phyloP scores from a whole-genome alignment of 352 stramenopile species.

The Phytophthora colocasiae region DNA sequence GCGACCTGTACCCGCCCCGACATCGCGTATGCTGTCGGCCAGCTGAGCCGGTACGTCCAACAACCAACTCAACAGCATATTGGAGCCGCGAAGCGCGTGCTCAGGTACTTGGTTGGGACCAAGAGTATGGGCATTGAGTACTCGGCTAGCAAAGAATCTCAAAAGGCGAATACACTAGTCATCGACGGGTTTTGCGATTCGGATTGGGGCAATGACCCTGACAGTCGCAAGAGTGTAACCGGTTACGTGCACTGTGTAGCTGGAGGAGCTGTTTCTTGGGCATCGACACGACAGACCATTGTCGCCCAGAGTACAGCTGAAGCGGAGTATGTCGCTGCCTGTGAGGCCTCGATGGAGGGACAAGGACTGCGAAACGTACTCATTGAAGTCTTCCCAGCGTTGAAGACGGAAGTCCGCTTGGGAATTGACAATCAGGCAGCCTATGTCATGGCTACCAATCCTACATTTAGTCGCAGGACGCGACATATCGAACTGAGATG shows the following conservation, averaged over 20 bases:
- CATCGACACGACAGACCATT: slow-evolving; percentile 20
- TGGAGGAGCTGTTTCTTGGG: slow-evolving; percentile 2
- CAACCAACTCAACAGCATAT: slow-evolving; percentile 16
- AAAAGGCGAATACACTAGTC: background rate
- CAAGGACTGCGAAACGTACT: slow-evolving; percentile 9
- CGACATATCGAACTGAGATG: slow-evolving; percentile 19
- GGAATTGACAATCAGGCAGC: slow-evolving; percentile 33
- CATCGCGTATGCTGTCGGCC: slow-evolving; percentile 28
- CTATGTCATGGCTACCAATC: slow-evolving; percentile 21
- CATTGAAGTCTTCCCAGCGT: slow-evolving; percentile 12
- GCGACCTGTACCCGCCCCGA: slow-evolving; percentile 32
- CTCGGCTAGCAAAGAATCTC: slow-evolving; percentile 5
- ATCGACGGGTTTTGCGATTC: slow-evolving; percentile 18
- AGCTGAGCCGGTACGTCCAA: slow-evolving; percentile 36
- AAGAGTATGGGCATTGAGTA: background rate
- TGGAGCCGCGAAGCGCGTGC: slow-evolving; percentile 2
- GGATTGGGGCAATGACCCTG: slow-evolving; percentile 18
- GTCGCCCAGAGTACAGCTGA: slow-evolving; percentile 26
- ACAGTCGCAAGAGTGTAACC: slow-evolving; percentile 18
- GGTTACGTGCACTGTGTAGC: slow-evolving; percentile 10
- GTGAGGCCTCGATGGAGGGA: slow-evolving; percentile 25
- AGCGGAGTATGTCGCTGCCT: slow-evolving; percentile 30
- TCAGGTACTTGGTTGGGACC: slow-evolving; percentile 2
- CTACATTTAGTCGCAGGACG: slow-evolving; percentile 10
- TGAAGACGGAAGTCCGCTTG: background rate